Evolutionary conservation across 208 protist genomes (phyloP).

Genomic region (Trypanosoma rangeli): DNA sequence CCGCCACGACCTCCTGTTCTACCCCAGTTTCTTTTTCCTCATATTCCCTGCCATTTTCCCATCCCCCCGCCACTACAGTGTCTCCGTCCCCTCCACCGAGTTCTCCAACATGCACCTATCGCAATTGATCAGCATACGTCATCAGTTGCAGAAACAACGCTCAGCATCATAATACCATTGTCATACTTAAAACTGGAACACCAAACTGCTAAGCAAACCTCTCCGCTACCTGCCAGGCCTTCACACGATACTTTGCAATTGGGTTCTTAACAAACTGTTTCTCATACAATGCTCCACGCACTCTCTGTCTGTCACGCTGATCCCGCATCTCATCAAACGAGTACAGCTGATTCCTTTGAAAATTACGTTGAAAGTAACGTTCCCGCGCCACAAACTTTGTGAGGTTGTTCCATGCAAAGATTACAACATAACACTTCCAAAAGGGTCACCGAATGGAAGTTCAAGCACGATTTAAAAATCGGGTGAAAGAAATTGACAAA

Average conservation of each 20-base stretch:
- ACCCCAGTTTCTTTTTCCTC: no score
- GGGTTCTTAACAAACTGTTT: slow-evolving; percentile 87
- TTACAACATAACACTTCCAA: slow-evolving; percentile 63
- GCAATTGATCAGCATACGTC: background rate
- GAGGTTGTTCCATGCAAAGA: slow-evolving; percentile 83
- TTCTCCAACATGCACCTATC: background rate
- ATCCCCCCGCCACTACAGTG: background rate
- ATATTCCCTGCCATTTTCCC: background rate
- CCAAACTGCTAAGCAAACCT: slow-evolving; percentile 58
- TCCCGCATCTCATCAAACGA: slow-evolving; percentile 79
- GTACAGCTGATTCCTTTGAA: slow-evolving; percentile 88
- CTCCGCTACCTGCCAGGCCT: slow-evolving; percentile 87
- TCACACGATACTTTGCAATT: slow-evolving; percentile 83
- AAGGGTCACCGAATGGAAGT: slow-evolving; percentile 83
- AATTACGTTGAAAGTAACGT: slow-evolving; percentile 85
- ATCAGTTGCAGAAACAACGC: background rate
- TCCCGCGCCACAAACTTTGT: slow-evolving; percentile 84
- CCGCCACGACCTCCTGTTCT: background rate
- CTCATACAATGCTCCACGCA: slow-evolving; percentile 84
- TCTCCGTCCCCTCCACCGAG: background rate
- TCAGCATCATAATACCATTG: slow-evolving; percentile 7
- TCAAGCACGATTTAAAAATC: slow-evolving; percentile 64
- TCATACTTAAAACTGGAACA: background rate
- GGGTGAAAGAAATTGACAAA: slow-evolving; percentile 77
- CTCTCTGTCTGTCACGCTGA: slow-evolving; percentile 81